Percentiles rank a stretch among this genome's conserved stretches.
These are phyloP conservation scores for Kuraishia hungarica DNA, from an alignment of 805 yeast genomes.

Conservation along the genomic window DNA sequence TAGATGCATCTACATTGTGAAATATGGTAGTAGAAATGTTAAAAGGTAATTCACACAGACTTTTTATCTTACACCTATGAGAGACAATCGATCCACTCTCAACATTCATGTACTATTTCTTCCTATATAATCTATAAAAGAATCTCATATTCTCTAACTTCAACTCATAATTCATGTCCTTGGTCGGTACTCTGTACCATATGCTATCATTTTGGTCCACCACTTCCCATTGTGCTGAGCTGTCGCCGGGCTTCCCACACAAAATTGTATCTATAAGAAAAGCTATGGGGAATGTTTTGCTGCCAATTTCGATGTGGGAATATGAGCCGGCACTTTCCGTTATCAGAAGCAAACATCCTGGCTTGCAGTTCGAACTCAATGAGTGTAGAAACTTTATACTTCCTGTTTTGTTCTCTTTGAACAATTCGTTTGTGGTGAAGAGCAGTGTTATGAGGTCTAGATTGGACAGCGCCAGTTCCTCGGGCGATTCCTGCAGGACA, in stretches of 20 bases:
- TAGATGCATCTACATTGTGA: too few relatives aligned
- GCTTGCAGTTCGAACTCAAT: slow-evolving; percentile 39
- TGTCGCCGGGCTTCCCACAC: slow-evolving; percentile 37
- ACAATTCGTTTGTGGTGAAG: slow-evolving; percentile 84
- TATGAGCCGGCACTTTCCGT: slow-evolving; percentile 89
- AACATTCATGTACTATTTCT: slow-evolving; percentile 10
- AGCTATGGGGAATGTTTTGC: slow-evolving; percentile 74
- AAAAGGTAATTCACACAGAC: too few relatives aligned
- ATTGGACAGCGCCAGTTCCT: slow-evolving; percentile 14
- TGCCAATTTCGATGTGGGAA: slow-evolving; percentile 70
- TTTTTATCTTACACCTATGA: too few relatives aligned
- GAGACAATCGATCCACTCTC: background rate
- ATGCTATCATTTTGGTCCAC: slow-evolving; percentile 62
- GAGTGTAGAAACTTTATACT: slow-evolving; percentile 52
- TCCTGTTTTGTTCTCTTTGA: slow-evolving; percentile 54
- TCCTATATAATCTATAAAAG: slow-evolving; percentile 66
- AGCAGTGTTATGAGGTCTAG: slow-evolving; percentile 57
- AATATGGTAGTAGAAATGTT: too few relatives aligned
- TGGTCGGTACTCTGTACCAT: slow-evolving; percentile 59
- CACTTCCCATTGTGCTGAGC: slow-evolving; percentile 55
- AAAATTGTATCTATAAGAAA: slow-evolving; percentile 69
- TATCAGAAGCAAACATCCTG: slow-evolving; percentile 55
- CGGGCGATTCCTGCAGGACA: slow-evolving; percentile 22
- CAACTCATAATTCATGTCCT: slow-evolving; percentile 48
- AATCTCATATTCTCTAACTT: slow-evolving; percentile 85